Evolutionary conservation across 495 filamentous ascomycete species (phyloP).

Genomic region (Pseudevernia furfuracea): DNA sequence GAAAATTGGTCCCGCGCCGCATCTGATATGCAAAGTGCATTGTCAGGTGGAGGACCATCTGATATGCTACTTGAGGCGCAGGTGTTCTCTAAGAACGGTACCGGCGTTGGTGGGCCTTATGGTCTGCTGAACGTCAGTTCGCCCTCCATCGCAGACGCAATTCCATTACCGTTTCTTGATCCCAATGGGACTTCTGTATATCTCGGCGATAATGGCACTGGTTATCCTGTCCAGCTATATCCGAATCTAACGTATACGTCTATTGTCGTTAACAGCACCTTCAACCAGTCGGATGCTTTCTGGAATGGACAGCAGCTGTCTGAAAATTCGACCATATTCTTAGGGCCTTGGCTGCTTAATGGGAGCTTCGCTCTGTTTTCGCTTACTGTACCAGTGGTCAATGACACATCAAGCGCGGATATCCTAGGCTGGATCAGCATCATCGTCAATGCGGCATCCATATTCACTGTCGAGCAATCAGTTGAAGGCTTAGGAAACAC

Average conservation of each 20-base stretch:
- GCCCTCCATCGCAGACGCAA: constrained; percentile 32
- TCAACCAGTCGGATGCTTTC: constrained; percentile 32
- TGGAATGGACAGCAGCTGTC: constrained; percentile 47
- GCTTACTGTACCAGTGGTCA: constrained; percentile 65
- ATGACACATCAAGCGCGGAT: constrained; percentile 47
- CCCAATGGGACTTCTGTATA: constrained; percentile 48
- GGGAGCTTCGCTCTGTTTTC: constrained; percentile 67
- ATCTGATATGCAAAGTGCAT: constrained; percentile 54
- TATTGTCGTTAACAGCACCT: constrained; percentile 33
- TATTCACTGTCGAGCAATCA: constrained; percentile 51
- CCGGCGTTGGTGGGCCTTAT: constrained; percentile 37
- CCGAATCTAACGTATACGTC: constrained; percentile 62
- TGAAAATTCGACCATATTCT: constrained; percentile 45
- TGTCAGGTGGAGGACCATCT: constrained; percentile 42
- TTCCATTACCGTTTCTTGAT: constrained; percentile 50
- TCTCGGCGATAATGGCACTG: constrained; percentile 51
- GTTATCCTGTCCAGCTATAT: constrained; percentile 61
- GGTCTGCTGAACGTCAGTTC: constrained; percentile 57
- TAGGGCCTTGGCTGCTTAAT: constrained; percentile 65
- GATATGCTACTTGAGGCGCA: constrained; percentile 56
- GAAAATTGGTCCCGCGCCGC: constrained; percentile 48
- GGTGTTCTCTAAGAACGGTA: constrained; percentile 56
- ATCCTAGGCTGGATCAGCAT: constrained; percentile 62
- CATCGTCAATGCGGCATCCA: constrained; percentile 52
- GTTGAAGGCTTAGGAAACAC: constrained; percentile 60